Base-by-base conservation (phyloP, 2,329 filamentous ascomycete species). In the Alternaria dauci region DNA sequence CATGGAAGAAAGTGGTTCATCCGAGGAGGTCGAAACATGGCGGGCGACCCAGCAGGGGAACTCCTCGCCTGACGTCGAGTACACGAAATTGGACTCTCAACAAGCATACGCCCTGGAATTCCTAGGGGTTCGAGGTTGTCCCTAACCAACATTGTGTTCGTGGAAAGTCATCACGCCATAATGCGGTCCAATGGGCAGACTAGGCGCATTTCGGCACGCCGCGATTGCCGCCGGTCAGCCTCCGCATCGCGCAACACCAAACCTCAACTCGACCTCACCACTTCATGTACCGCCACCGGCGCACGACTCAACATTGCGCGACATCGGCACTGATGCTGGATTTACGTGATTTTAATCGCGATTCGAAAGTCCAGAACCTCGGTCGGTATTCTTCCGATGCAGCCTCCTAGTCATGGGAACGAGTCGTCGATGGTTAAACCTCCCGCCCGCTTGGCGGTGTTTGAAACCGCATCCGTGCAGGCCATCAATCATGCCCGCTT, bases 401-500 rank as follows among this genome's bases (percentile, higher is more conserved):
- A n/a, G 18, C 20, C 12, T 11, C 9, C 14, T 2, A 8, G 46
- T 16, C 46, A 23, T n/a, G 23, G 36, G n/a, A 4, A 16, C 41
- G 23, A 43, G 2, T 16, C 2, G 39, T 16, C 12, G 6, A 43
- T 43, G 23, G 46, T 30, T 18, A 11, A 48, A 34, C 36, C 30
- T 32, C 26, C 46, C 46, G 32, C 46, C 16, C 30, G 9, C 46
- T 38, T 50, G 32, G 46, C 46, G 16, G n/a, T 25, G 32, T 36
- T 50, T 38, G 46, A 50, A 50, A 50, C 46, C n/a, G 12, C 46
- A 30, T 36, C 30, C 32, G 30, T 50, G 46, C 46, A 36, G n/a
- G 38, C 46, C 46, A 50, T 50, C 46, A 50, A 50, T 50, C 46
- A 50, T 34, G 32, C 20, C 32, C 46, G 38, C 46, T 38, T 16